Evolutionary conservation across 345 rosid genomes (phyloP).

Genomic region (Arabis hirsuta): DNA sequence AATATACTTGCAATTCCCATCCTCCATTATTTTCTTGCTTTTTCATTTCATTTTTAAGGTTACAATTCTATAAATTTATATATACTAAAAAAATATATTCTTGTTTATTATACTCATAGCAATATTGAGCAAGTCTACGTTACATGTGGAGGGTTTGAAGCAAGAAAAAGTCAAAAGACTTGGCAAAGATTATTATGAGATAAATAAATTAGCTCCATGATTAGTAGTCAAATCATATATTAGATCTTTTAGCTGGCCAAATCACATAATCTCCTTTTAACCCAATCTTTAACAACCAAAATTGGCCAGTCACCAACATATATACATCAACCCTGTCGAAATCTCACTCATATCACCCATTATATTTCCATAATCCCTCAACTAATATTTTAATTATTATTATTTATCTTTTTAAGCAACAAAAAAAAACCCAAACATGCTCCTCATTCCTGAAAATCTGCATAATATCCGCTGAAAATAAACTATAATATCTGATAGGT

Average conservation of each 20-base stretch:
- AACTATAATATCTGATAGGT: slow-evolving; percentile 13
- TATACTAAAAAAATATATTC: neutral
- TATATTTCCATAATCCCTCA: neutral
- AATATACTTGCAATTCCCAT: too few species aligned
- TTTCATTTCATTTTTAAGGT: neutral
- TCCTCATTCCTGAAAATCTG: slow-evolving; percentile 25
- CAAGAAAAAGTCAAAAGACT: slow-evolving; percentile 14
- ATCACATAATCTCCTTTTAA: slow-evolving; percentile 35
- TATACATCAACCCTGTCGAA: slow-evolving; percentile 35
- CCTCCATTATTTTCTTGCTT: neutral
- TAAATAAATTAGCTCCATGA: slow-evolving; percentile 2
- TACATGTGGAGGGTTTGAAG: neutral
- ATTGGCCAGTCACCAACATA: slow-evolving; percentile 33
- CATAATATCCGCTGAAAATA: slow-evolving; percentile 33
- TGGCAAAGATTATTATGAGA: neutral
- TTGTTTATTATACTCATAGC: neutral
- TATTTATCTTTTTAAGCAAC: too few species aligned
- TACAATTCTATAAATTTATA: too few species aligned
- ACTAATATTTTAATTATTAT: neutral
- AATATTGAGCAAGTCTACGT: too few species aligned
- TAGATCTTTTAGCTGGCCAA: slow-evolving; percentile 41
- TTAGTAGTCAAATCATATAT: slow-evolving; percentile 20
- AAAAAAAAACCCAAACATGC: slow-evolving; percentile 13
- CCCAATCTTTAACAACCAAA: slow-evolving; percentile 40
- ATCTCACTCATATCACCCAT: slow-evolving; percentile 36